phyloP scores from a whole-genome alignment of 192 early-diverging fungal genomes.

The Lobosporangium transversale region DNA sequence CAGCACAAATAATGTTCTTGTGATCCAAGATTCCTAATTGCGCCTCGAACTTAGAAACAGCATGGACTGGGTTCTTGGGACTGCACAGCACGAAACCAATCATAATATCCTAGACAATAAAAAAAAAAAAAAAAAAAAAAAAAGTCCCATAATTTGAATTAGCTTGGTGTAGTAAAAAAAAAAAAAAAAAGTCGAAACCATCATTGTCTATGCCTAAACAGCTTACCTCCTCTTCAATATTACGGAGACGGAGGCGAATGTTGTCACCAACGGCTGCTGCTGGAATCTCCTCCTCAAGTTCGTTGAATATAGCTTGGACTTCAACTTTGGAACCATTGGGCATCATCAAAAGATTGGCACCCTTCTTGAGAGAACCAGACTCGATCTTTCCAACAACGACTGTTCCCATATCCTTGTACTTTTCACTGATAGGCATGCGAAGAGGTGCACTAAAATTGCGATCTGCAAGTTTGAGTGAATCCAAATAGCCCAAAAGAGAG shows the following conservation, averaged over 20 bases:
- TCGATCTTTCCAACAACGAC: constrained; percentile 97
- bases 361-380: constrained; percentile 90
- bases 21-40: constrained; percentile 92
- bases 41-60: constrained; percentile 83
- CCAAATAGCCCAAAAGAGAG: constrained; percentile 88
- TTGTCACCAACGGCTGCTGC: constrained; percentile 91
- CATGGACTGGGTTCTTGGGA: constrained; percentile 81
- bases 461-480: constrained; percentile 82
- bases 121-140: neutral
- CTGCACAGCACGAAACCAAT: constrained; percentile 91
- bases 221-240: constrained; percentile 91
- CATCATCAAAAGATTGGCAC: constrained; percentile 89
- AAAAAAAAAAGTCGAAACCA: neutral
- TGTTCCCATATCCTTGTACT: constrained; percentile 99
- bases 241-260: constrained; percentile 87
- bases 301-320: constrained; percentile 84
- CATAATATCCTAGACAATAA: constrained; percentile 68
- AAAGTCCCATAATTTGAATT: too few species aligned
- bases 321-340: constrained; percentile 88
- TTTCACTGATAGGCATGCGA: constrained; percentile 95
- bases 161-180: neutral
- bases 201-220: too few species aligned
- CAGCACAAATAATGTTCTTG: constrained; percentile 96
- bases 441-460: constrained; percentile 90
- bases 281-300: constrained; percentile 82